Base-by-base conservation (phyloP, 139 green algal genomes). In the Tetradesmus obliquus region DNA sequence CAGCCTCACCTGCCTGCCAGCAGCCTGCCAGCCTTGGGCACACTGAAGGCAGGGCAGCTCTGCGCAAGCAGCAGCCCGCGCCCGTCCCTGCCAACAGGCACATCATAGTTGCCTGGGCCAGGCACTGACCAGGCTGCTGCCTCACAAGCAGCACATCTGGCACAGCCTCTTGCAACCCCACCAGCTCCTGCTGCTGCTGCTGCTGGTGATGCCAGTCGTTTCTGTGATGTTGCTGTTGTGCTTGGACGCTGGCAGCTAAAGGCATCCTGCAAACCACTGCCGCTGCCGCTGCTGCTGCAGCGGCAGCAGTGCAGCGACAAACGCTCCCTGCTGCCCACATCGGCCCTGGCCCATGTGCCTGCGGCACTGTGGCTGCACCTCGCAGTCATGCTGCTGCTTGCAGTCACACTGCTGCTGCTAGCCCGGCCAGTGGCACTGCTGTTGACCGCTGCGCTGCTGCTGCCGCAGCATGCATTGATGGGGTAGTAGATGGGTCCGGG, bases 401-500 rank as follows among this genome's bases (percentile, higher is more conserved):
- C 32, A 45, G 32, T 45, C 32, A 45, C 57, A 55, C 1, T 3
- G 57, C 57, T 88, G 57, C 83, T 79, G 57, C 82, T 72, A n/a
- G 12, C 24, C 54, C 24, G 19, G 19, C 9, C 51, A 9, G 1
- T 62, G 45, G 51, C 22, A 12, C 82, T 82, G 74, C 74, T 15
- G 74, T 17, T 82, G 74, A 6, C 20, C 3, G 1, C 15, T 13
- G 2, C 24, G 5, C 74, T 53, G 24, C 45, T 81, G 62, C 53
- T 32, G n/a, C 13, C 24, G 17, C 24, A 51, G 53, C 60, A 20
- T 66, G 15, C 60, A 62, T 82, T 7, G 10, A 55, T 45, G 20
- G 84, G 84, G 12, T 79, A 88, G 57, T 88, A 88, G 53, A 88
- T 79, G 3, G 84, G 84, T 24, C 84, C 84, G 24, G 84, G 84